These are phyloP conservation scores for Metarhizium humberi DNA, from an alignment of 2,329 filamentous ascomycete genomes.

Conservation along the genomic window DNA sequence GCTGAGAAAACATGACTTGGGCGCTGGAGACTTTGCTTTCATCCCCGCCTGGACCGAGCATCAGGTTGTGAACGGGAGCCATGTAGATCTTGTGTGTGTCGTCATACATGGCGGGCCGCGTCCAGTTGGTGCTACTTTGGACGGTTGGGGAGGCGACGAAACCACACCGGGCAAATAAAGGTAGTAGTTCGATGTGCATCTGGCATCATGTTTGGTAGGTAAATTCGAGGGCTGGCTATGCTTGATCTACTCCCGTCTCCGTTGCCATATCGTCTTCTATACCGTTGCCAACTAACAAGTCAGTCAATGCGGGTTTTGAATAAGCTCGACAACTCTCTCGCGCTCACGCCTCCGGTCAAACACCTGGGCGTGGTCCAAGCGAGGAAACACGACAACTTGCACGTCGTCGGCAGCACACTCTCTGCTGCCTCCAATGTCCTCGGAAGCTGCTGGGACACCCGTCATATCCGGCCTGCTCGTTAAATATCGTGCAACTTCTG, in stretches of 20 bases:
- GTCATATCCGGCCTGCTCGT: conserved; percentile 2
- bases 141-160: conserved; percentile 49
- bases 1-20: conserved; percentile 45
- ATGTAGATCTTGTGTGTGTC: conserved; percentile 53
- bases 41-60: conserved; percentile 64
- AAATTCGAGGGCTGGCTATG: background rate
- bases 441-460: conserved; percentile 7
- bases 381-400: conserved; percentile 51
- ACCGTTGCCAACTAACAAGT: background rate
- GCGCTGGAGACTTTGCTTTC: conserved; percentile 58
- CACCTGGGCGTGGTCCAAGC: conserved; percentile 55
- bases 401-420: conserved; percentile 20
- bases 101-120: conserved; percentile 52
- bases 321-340: conserved; percentile 19
- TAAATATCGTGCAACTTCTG: conserved; percentile 49
- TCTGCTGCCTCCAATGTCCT: conserved; percentile 10
- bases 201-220: background rate
- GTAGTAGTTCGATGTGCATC: background rate
- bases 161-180: conserved; percentile 13
- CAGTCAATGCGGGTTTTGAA: conserved; percentile 8
- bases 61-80: conserved; percentile 57
- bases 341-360: conserved; percentile 33
- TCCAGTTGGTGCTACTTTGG: conserved; percentile 53
- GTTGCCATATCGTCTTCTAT: background rate
- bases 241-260: background rate